A percentile compares a stretch with the other conserved stretches of the same genome.
These are phyloP conservation scores for Manihot esculenta DNA, from an alignment of 441 rosid genomes.

Conservation along the genomic window DNA sequence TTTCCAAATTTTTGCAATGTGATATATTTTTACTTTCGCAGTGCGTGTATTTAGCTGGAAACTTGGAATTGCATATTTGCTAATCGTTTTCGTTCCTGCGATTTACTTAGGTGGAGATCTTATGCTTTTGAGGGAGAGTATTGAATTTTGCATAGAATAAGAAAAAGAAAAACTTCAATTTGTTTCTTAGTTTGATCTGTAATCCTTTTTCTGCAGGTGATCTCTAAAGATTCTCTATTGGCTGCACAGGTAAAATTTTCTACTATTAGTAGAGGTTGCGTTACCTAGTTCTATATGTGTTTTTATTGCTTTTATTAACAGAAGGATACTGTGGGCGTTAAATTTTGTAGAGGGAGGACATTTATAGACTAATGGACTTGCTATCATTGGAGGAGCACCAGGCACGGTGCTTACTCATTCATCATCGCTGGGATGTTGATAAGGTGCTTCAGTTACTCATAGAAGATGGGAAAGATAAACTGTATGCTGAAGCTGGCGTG, in stretches of 20 bases:
- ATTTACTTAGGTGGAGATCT: neutral
- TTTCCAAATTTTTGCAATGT: neutral
- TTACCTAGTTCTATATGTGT: neutral
- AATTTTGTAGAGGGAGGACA: constrained; percentile 49
- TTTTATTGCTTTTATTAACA: neutral
- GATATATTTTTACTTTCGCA: neutral
- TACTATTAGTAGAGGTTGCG: neutral
- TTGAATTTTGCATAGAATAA: neutral
- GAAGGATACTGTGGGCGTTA: neutral
- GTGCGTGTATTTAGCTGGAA: neutral
- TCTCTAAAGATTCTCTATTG: constrained; percentile 63
- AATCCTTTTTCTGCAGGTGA: constrained; percentile 45
- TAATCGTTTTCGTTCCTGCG: neutral
- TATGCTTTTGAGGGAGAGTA: neutral
- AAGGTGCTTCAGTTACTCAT: constrained; percentile 52
- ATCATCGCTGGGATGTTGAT: constrained; percentile 65
- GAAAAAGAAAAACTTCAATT: neutral
- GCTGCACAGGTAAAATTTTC: constrained; percentile 54
- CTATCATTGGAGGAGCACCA: constrained; percentile 52
- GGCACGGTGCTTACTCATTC: constrained; percentile 52
- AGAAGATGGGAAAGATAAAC: constrained; percentile 50
- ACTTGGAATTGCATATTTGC: neutral
- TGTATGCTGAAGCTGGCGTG: constrained; percentile 49
- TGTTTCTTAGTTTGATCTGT: neutral
- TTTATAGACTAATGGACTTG: constrained; percentile 59